Percentiles rank a stretch among this genome's conserved stretches.
Evolutionary conservation across 2,329 filamentous ascomycete species (phyloP).

Genomic region (Raffaelea ambrosiae): DNA sequence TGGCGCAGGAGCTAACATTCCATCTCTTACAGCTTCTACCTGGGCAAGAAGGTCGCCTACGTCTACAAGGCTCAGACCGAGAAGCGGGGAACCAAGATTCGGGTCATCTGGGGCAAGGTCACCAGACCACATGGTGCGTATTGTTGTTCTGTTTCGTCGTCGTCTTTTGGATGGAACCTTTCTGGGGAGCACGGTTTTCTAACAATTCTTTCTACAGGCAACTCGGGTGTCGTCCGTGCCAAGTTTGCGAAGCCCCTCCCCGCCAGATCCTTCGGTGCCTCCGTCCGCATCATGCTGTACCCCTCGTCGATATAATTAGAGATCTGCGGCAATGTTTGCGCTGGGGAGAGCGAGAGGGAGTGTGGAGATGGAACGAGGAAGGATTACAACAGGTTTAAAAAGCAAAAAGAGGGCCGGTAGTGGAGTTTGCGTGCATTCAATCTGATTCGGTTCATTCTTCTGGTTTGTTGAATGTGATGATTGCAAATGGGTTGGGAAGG

Average conservation of each 20-base stretch:
- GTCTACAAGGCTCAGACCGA: conserved; percentile 95
- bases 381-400: too few relatives aligned
- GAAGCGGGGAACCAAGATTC: conserved; percentile 95
- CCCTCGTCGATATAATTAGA: conserved; percentile 85
- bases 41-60: conserved; percentile 97
- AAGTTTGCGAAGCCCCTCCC: conserved; percentile 96
- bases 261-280: conserved; percentile 92
- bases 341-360: not conserved
- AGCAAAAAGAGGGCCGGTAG: too few relatives aligned
- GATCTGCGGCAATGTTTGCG: conserved; percentile 20
- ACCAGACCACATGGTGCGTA: conserved; percentile 16
- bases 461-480: too few relatives aligned
- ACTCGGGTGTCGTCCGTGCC: conserved; percentile 95
- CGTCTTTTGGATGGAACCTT: not conserved
- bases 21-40: conserved; percentile 64
- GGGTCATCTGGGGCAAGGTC: conserved; percentile 44
- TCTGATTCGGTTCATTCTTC: too few relatives aligned
- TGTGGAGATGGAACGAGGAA: too few relatives aligned
- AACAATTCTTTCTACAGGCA: conserved; percentile 47
- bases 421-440: too few relatives aligned
- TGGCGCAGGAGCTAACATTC: not conserved
- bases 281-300: conserved; percentile 95
- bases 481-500: too few relatives aligned
- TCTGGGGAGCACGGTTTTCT: not conserved
- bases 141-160: too few relatives aligned